Evolutionary conservation across 2,329 filamentous ascomycete species (phyloP).

Genomic region (Exophiala viscosa): DNA sequence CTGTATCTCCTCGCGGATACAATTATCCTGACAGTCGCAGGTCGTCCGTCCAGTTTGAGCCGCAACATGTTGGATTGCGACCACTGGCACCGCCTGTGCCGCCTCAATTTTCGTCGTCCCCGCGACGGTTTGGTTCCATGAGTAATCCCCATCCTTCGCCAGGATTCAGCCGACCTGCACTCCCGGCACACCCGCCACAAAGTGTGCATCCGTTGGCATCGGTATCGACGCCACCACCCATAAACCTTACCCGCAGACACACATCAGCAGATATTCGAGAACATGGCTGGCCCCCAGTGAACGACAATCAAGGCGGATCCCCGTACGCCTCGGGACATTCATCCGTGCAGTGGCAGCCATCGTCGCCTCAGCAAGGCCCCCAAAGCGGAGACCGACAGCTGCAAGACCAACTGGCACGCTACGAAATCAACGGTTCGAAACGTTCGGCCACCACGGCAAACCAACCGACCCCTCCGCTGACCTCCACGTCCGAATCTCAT

Average conservation of each 20-base stretch:
- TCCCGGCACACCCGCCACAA: slow-evolving; percentile 66
- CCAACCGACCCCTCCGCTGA: slow-evolving; percentile 22
- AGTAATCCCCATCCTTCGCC: slow-evolving; percentile 66
- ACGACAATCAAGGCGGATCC: slow-evolving; percentile 44
- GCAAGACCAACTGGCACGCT: slow-evolving; percentile 60
- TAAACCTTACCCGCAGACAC: slow-evolving; percentile 75
- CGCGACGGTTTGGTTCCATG: slow-evolving; percentile 84
- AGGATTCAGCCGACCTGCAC: slow-evolving; percentile 66
- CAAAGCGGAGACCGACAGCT: slow-evolving; percentile 57
- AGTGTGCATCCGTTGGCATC: slow-evolving; percentile 58
- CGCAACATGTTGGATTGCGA: slow-evolving; percentile 29
- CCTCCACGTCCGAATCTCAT: slow-evolving; percentile 17
- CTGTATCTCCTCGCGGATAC: slow-evolving; percentile 82
- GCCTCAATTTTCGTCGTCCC: slow-evolving; percentile 73
- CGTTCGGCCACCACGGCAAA: slow-evolving; percentile 34
- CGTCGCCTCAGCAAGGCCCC: slow-evolving; percentile 44
- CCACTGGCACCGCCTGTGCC: slow-evolving; percentile 26
- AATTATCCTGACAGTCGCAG: slow-evolving; percentile 79
- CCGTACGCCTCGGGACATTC: slow-evolving; percentile 64
- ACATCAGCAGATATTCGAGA: slow-evolving; percentile 94
- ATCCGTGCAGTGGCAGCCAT: slow-evolving; percentile 60
- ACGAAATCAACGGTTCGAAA: slow-evolving; percentile 59
- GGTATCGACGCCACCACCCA: slow-evolving; percentile 53
- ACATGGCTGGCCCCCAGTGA: slow-evolving; percentile 65
- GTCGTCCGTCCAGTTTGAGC: slow-evolving; percentile 62